These are phyloP conservation scores for Candida broadrunensis DNA, from an alignment of 805 yeast genomes.

Conservation along the genomic window DNA sequence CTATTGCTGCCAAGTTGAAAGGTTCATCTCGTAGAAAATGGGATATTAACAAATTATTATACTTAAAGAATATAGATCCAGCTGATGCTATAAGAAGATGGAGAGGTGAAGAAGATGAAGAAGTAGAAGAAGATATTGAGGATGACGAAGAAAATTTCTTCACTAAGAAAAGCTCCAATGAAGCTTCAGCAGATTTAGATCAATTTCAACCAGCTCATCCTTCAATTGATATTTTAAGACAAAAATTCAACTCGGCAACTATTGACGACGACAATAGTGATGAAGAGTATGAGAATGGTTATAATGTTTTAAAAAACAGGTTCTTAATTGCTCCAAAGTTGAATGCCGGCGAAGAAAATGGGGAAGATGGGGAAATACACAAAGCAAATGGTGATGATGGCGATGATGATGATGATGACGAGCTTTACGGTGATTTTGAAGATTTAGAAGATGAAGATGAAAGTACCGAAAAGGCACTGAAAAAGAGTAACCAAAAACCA, in stretches of 20 bases:
- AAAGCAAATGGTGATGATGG: slow-evolving; percentile 18
- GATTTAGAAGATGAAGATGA: slow-evolving; percentile 41
- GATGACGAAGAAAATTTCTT: slow-evolving; percentile 55
- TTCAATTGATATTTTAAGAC: slow-evolving; percentile 39
- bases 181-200: slow-evolving; percentile 33
- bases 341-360: slow-evolving; percentile 22
- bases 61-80: slow-evolving; percentile 75
- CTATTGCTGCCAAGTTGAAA: slow-evolving; percentile 60
- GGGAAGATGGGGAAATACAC: slow-evolving; percentile 17
- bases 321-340: slow-evolving; percentile 54
- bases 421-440: slow-evolving; percentile 55
- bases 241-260: slow-evolving; percentile 41
- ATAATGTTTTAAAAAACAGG: slow-evolving; percentile 41
- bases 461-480: slow-evolving; percentile 23
- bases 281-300: slow-evolving; percentile 40
- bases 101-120: slow-evolving; percentile 49
- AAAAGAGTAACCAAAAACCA: too few species aligned
- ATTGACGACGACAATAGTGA: slow-evolving; percentile 22
- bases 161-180: slow-evolving; percentile 39
- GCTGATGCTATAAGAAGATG: slow-evolving; percentile 69
- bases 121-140: slow-evolving; percentile 38
- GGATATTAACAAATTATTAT: slow-evolving; percentile 79
- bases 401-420: slow-evolving; percentile 46
- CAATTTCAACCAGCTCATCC: slow-evolving; percentile 34
- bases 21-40: slow-evolving; percentile 53